Base-by-base conservation (phyloP, 805 yeast genomes). In the Grigorovia yakushimaensis region DNA sequence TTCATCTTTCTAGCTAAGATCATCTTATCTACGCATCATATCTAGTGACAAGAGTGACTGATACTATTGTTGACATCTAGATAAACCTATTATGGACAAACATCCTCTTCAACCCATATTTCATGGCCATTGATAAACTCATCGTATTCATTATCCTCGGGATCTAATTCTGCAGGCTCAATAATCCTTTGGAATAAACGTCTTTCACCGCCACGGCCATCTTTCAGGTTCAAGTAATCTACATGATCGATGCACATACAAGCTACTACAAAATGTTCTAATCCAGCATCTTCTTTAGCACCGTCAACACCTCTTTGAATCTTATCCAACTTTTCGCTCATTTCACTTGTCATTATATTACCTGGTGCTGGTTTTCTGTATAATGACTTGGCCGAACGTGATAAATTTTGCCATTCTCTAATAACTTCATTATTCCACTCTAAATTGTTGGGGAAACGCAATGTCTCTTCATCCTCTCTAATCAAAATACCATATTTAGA, bases 271-370 rank as follows among this genome's bases (percentile, higher is more conserved):
- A 83, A 86, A 61, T 84, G 79, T 58, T 78, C 81, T 47, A 74
- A 66, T 0, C 82, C 79, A 23, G 77, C 78, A 27, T 77, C 80
- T 44, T 78, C 81, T 57, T 77, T 74, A 41, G 77, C 73, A 7
- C 95, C 95, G 64, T 87, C 95, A 17, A 87, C 95, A 11, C 95
- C 91, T 54, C 95, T 73, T 43, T 76, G 72, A 42, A 87, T 81
- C 45, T 84, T 77, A 63, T 87, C 95, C 41, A 87, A 65, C 47
- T 71, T 61, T 54, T 77, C 77, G 36, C 71, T 70, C 48, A 77
- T 77, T 39, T 78, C 81, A 7, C 70, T 70, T 10, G 77, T 75
- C 59, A 87, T 58, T 20, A 68, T 65, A 1, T 79, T 67, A n/a
- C 82, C 82, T 2, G 95, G 94, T 1, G 73, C 65, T 0, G 95